Evolutionary conservation across 805 yeast species (phyloP), one percentile per base, ranked within the genome.

Genomic region (Zygotorulaspora sp.): DNA sequence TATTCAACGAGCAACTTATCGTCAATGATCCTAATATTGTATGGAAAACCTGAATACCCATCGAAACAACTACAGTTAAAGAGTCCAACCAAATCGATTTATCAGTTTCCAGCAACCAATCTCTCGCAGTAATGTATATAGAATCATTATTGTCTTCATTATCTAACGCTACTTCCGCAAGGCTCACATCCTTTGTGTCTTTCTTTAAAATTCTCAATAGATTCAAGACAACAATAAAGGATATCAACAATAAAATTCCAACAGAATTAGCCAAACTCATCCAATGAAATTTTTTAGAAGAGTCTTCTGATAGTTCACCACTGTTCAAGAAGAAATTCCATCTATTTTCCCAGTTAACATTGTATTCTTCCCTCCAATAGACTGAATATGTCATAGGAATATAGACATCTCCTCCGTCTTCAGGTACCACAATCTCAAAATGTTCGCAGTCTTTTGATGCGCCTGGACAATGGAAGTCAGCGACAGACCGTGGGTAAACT

Each of bases 381-480:
- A 88, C 87, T 1, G 95, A 77, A 51, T 86, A 88, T 1, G 96
- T 82, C 61, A 77, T 87, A 3, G 90, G 89, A 22, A 87, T 73
- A 24, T 68, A 54, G 1, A 65, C 54, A 9, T 65, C 69, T 12
- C 43, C 49, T 21, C 46, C 48, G 6, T 63, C 63, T 7, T 65
- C 54, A 17, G 66, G 62, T 4, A 72, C 61, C 14, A 71, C 62
- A 6, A 86, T 54, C 26, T 78, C 76, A 47, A 71, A 77, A 44
- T 78, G 77, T 24, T 74, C 66, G 56, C 68, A 81, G 50, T 74
- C 64, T 46, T 74, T 78, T 6, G 80, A 68, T 3, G 83, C 78
- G 9, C 88, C 89, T 2, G 95, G 94, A 58, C 96, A 87, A 35
- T 70, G 57, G 61, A 72, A 58, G 71, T 77, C 65, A 29, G 72